These are phyloP conservation scores for Dryas integrifolia DNA, from an alignment of 331 rosid genomes.

Conservation along the genomic window DNA sequence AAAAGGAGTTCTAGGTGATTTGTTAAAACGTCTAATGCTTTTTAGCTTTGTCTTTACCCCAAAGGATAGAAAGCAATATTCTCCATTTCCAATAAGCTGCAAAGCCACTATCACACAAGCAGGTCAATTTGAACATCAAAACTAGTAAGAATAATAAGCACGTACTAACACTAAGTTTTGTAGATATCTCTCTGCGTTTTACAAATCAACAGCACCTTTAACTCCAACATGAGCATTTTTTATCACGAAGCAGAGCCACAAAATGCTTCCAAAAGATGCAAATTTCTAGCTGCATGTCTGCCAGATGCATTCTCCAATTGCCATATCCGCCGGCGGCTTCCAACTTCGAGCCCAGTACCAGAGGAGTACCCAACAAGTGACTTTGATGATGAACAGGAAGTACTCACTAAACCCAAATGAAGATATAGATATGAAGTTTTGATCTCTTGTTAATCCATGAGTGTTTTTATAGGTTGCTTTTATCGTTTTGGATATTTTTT, in stretches of 20 bases:
- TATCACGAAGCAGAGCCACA: conserved; percentile 59
- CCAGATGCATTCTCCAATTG: conserved; percentile 57
- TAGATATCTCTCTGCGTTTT: conserved; percentile 28
- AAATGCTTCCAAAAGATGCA: conserved; percentile 53
- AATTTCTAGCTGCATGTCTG: conserved; percentile 44
- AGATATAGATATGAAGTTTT: neutral
- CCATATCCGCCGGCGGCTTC: conserved; percentile 34
- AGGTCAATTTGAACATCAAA: conserved; percentile 29
- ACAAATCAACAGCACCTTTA: neutral
- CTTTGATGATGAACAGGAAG: conserved; percentile 70
- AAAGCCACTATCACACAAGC: conserved; percentile 65
- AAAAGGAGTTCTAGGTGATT: neutral
- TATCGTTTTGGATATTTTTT: neutral
- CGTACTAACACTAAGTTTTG: neutral
- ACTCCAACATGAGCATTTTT: conserved; percentile 45
- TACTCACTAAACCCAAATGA: conserved; percentile 17
- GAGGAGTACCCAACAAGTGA: conserved; percentile 51
- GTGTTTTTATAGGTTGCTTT: neutral
- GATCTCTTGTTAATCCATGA: neutral
- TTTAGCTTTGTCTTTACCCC: conserved; percentile 68
- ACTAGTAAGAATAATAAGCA: neutral
- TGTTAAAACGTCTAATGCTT: conserved; percentile 33
- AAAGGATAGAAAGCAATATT: conserved; percentile 46
- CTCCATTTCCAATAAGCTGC: conserved; percentile 51
- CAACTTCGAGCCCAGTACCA: conserved; percentile 46